Evolutionary conservation across 352 stramenopile species (phyloP).

Genomic region (Aphanomyces euteiches): DNA sequence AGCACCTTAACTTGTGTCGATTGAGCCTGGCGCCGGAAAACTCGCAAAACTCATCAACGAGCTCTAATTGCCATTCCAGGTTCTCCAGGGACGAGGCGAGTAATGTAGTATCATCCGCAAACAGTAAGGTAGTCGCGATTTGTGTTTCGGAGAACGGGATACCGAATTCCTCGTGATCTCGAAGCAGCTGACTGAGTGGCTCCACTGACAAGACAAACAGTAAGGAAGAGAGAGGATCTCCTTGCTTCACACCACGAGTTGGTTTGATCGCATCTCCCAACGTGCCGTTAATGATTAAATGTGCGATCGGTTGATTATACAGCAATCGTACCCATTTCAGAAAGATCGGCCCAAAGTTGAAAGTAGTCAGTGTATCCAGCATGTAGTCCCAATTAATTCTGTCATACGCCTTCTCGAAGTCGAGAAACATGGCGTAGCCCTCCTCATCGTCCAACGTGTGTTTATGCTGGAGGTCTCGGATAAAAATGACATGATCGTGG

Average conservation of each 20-base stretch:
- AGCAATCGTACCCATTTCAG: constrained; percentile 25
- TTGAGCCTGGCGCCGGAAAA: too few species aligned
- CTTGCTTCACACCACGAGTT: constrained; percentile 34
- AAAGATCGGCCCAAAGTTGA: constrained; percentile 29
- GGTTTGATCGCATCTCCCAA: neutral
- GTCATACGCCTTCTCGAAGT: constrained; percentile 22
- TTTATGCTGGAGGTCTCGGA: constrained; percentile 8
- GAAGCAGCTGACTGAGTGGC: neutral
- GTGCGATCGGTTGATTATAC: constrained; percentile 1
- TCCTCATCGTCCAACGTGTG: neutral
- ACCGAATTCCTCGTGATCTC: too few species aligned
- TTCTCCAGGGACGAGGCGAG: too few species aligned
- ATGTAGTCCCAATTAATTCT: neutral
- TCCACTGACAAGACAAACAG: constrained; percentile 33
- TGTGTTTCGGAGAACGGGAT: too few species aligned
- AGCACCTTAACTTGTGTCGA: too few species aligned
- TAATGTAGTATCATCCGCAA: too few species aligned
- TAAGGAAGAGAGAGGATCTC: constrained; percentile 31
- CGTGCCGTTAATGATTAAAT: constrained; percentile 18
- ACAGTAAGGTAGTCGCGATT: too few species aligned
- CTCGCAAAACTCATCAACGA: too few species aligned
- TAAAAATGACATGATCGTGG: neutral
- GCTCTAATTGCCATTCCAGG: too few species aligned
- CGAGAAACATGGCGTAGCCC: neutral
- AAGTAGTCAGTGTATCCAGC: constrained; percentile 17